Conservation (phyloP, 805 yeast species). For the Candida maris region DNA sequence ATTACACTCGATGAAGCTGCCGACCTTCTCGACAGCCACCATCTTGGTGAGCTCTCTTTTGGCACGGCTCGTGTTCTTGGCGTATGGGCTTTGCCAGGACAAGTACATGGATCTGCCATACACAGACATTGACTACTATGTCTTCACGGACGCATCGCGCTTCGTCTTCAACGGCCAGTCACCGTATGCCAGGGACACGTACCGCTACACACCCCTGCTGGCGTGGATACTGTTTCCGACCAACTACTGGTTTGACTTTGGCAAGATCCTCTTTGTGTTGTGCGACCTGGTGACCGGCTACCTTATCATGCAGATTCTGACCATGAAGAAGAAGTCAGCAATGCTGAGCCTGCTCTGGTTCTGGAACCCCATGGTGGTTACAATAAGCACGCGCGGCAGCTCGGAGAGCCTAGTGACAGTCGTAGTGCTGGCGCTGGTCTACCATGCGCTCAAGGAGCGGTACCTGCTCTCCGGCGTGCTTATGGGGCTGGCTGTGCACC, state of each 20-base stretch:
- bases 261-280: conserved; percentile 71
- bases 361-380: conserved; percentile 90
- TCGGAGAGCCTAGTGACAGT: conserved; percentile 88
- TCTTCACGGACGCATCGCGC: conserved; percentile 87
- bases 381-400: conserved; percentile 90
- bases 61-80: conserved; percentile 59
- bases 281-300: conserved; percentile 83
- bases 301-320: conserved; percentile 44
- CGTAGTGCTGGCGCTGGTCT: conserved; percentile 58
- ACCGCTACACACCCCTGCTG: conserved; percentile 86
- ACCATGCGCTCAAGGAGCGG: conserved; percentile 36
- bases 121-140: conserved; percentile 93
- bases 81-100: conserved; percentile 87
- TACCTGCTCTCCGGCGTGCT: conserved; percentile 41
- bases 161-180: conserved; percentile 56
- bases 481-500: conserved; percentile 79
- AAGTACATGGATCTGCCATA: conserved; percentile 71
- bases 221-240: conserved; percentile 83
- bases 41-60: conserved; percentile 21
- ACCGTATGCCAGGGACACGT: conserved; percentile 84
- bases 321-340: conserved; percentile 11
- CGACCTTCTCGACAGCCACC: conserved; percentile 10
- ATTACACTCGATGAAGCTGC: too few species aligned
- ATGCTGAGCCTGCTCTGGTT: conserved; percentile 57
- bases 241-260: conserved; percentile 56